Percentiles rank a stretch among this genome's conserved stretches.
Evolutionary conservation across 805 yeast species (phyloP).

Genomic region (Yarrowia bubula): DNA sequence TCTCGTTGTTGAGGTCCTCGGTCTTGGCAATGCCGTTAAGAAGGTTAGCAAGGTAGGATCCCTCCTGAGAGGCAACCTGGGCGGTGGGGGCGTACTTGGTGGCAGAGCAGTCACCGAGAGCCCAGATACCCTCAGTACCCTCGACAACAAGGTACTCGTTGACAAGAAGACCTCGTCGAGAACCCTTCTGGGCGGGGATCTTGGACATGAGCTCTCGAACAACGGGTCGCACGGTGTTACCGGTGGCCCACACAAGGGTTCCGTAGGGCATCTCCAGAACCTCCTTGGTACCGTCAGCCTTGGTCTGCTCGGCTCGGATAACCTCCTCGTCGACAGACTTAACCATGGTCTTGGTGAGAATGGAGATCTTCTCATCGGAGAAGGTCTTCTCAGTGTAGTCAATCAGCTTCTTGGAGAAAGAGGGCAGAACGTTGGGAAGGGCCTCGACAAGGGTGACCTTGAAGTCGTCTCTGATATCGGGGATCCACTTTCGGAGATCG

Average conservation of each 20-base stretch:
- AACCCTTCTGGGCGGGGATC: constrained; percentile 69
- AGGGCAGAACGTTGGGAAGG: constrained; percentile 74
- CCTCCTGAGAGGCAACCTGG: constrained; percentile 95
- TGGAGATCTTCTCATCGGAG: constrained; percentile 62
- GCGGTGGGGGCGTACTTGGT: constrained; percentile 94
- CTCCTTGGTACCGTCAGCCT: constrained; percentile 63
- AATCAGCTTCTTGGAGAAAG: constrained; percentile 45
- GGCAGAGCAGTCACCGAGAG: constrained; percentile 90
- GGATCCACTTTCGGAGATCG: constrained; percentile 86
- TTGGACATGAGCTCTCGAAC: constrained; percentile 62
- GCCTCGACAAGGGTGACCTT: constrained; percentile 87
- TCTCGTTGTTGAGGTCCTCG: constrained; percentile 40
- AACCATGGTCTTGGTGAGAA: constrained; percentile 83
- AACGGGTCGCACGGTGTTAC: constrained; percentile 84
- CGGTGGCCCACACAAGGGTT: constrained; percentile 95
- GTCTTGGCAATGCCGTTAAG: constrained; percentile 53
- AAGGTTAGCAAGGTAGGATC: constrained; percentile 70
- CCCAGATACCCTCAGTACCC: constrained; percentile 81
- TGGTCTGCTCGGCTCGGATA: constrained; percentile 68
- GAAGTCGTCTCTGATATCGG: constrained; percentile 77
- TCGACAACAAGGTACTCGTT: constrained; percentile 78
- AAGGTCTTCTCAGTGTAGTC: constrained; percentile 78
- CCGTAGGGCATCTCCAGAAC: constrained; percentile 78
- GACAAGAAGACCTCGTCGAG: constrained; percentile 86
- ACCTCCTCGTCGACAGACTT: constrained; percentile 72